phyloP scores from a whole-genome alignment of 2,329 filamentous ascomycete species.

The Stemphylium beticola region DNA sequence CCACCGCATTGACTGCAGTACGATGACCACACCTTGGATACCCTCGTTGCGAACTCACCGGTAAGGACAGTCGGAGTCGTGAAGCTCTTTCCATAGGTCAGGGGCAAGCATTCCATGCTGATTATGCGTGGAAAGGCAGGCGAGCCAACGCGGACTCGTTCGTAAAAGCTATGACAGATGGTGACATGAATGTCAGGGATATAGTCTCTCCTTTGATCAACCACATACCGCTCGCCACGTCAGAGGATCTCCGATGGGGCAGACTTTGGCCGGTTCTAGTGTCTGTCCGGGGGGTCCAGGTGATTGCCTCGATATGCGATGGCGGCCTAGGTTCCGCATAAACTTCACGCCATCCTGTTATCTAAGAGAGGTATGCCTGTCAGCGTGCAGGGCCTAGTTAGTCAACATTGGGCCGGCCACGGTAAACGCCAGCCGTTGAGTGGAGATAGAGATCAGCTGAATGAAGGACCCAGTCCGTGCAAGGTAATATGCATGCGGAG shows the following conservation, averaged over 20 bases:
- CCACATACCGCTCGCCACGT: slow-evolving; percentile 58
- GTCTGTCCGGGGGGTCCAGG: slow-evolving; percentile 48
- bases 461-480: slow-evolving; percentile 39
- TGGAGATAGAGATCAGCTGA: slow-evolving; percentile 50
- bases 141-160: slow-evolving; percentile 38
- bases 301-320: slow-evolving; percentile 54
- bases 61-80: slow-evolving; percentile 43
- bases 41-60: slow-evolving; percentile 43
- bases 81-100: slow-evolving; percentile 38
- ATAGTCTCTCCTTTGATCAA: slow-evolving; percentile 48
- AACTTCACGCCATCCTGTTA: slow-evolving; percentile 52
- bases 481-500: slow-evolving; percentile 49
- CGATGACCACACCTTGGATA: slow-evolving; percentile 26
- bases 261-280: slow-evolving; percentile 56
- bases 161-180: slow-evolving; percentile 48
- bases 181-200: slow-evolving; percentile 48
- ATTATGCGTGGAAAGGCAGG: slow-evolving; percentile 33
- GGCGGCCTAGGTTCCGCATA: slow-evolving; percentile 52
- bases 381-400: slow-evolving; percentile 50
- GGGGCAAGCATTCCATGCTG: slow-evolving; percentile 40
- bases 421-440: slow-evolving; percentile 48
- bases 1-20: slow-evolving; percentile 39
- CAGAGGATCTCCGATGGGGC: slow-evolving; percentile 59
- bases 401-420: slow-evolving; percentile 50
- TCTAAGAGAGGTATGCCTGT: slow-evolving; percentile 51